Evolutionary conservation across 2,329 filamentous ascomycete genomes (phyloP), one percentile per base, ranked within the genome.

Genomic region (Pyrenochaeta sp.): DNA sequence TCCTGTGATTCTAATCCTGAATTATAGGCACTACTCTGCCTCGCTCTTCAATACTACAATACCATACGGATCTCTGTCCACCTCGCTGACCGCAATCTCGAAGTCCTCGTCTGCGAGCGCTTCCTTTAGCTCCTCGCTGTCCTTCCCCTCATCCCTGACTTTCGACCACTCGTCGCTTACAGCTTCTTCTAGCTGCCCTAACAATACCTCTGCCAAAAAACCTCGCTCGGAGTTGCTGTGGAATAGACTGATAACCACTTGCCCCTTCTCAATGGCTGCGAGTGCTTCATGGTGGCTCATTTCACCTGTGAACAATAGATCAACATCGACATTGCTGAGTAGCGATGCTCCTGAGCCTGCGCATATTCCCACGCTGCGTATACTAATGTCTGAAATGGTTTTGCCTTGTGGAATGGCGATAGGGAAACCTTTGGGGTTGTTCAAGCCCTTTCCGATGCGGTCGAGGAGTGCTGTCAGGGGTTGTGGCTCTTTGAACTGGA

Each of bases 201-300:
- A 80, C 74, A 99, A 80, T 32, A 88, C 83, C 46, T 86, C 79
- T 45, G 80, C 80, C 60, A 99, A 72, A 66, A 93, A 99, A 0
- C 84, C 86, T 23, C 94, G 78, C 76, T 99, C 94, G 0, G 89
- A 94, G 71, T 97, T 97, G 59, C 88, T 93, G 70, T 99, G 94
- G 61, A 96, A 96, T 34, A 96, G 80, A 27, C 87, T 88, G 37
- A 97, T 82, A 1, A 97, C 89, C 41, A 85, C 87, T 52, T 86
- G 86, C 1, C 92, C 92, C 45, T 86, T 82, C 75, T 96, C 92
- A 19, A 89, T 90, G 1, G 91, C 90, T 26, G 88, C 84, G 44
- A 99, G 80, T 3, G 93, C 91, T 53, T 94, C 90, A 68, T 99
- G 94, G 68, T 99, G 94, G 61, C 84, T 89, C 78, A 97, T 83